Base-by-base conservation (phyloP, 108 stramenopile species). In the Nitzschia inconspicua region DNA sequence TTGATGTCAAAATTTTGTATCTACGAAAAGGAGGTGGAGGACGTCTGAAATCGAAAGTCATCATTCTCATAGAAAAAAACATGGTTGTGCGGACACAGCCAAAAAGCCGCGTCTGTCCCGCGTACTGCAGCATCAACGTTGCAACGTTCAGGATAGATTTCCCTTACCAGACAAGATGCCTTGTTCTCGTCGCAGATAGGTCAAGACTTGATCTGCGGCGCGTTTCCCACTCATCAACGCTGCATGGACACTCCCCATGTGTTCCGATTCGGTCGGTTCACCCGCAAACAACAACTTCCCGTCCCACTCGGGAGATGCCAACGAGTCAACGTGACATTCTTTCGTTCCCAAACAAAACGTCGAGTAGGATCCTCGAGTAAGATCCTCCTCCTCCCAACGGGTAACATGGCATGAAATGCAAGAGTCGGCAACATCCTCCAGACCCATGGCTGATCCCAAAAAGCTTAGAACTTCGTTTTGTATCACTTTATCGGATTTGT, bases 351-450 rank as follows among this genome's bases (percentile, higher is more conserved):
- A 44, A 11, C 26, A 10, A 27, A 73, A 66, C 2, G 56, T 50
- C 23, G 73, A 63, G 41, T 84, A 84, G 8, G 83, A 68, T 19
- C 83, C 83, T 22, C 56, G 63, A 26, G 66, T 69, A 40, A 47
- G 78, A 0, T 47, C 53, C 52, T 80, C 79, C 59, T 84, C 83
- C 50, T 84, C 83, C 83, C 83, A 84, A 32, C 79, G 44, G 9
- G 83, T 84, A 11, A 84, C 49, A 40, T 84, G 73, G 48, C 68
- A 80, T 3, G 44, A 53, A 11, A 57, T 34, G 51, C 73, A 79
- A 8, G 42, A 43, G 6, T 39, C 35, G 3, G 48, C 24, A 30
- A 72, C 29, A 26, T 63, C 27, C 19, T 52, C 27, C 4, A 68
- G 22, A 4, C 61, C 70, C 76, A 84, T 73, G 31, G 77, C 35